Evolutionary conservation across 768 basidiomycete genomes (phyloP), one percentile per base, ranked within the genome.

Genomic region (Chalciporus chontae): DNA sequence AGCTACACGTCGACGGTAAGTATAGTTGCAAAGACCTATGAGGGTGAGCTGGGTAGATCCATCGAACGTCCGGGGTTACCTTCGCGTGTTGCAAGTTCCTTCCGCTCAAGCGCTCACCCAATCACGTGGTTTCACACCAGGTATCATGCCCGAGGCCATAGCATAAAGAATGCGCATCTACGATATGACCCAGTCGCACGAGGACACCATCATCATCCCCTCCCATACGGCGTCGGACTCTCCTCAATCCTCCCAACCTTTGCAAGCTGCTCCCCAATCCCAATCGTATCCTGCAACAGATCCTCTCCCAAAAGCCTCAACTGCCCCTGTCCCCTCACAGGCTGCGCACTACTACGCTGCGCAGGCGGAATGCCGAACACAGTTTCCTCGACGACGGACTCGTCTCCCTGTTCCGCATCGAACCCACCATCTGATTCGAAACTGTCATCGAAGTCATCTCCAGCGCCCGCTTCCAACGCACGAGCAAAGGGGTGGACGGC

Each of bases 301-400:
- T 82, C 78, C 45, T 79, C 77, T 0, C 85, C 85, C n/a, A 79
- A 68, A 76, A 88, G 73, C 60, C 73, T 71, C 53, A 87, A 55
- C 43, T 73, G 64, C 14, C 62, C 58, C 29, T 32, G 65, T 47
- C 48, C 59, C 52, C 44, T 62, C 38, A 41, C 40, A 46, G 49
- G 43, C 32, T 62, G 63, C 51, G 21, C 21, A 21, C 66, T 62
- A 41, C 37, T 23, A 29, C 80, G 70, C 52, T 77, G 76, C 31
- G 73, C 77, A 36, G 81, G 82, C 8, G 77, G 76, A 10, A 81
- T 78, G 14, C 87, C 87, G 67, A 90, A 89, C 47, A 89, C 67
- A 11, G 87, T 87, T 65, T 88, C 84, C 58, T 83, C 81, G 43
- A 74, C 71, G 21, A 54, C 61, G 36, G 63, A 67, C n/a, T 62